phyloP scores from a whole-genome alignment of 2,329 filamentous ascomycete genomes.

The Claviceps arundinis region DNA sequence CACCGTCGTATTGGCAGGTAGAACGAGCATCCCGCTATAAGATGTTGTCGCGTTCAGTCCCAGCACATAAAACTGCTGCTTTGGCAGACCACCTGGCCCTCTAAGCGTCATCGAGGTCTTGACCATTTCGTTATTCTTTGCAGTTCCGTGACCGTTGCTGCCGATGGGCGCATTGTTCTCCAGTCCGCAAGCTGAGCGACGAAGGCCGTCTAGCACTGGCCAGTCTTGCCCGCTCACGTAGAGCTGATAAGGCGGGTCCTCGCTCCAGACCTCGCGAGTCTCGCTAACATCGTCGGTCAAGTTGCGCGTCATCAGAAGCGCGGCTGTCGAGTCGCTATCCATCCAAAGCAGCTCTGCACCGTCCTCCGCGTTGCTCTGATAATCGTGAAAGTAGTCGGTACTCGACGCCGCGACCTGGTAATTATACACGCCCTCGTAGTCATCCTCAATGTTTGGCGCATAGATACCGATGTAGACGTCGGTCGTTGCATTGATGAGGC shows the following conservation, averaged over 20 bases:
- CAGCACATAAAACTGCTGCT: constrained; percentile 78
- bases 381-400: constrained; percentile 63
- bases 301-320: constrained; percentile 66
- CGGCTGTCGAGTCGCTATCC: constrained; percentile 69
- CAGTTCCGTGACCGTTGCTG: constrained; percentile 32
- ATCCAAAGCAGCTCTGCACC: constrained; percentile 56
- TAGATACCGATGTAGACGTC: constrained; percentile 66
- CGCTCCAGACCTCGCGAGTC: constrained; percentile 41
- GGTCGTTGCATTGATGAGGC: constrained; percentile 41
- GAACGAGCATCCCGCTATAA: constrained; percentile 64
- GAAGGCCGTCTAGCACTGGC: constrained; percentile 51
- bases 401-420: constrained; percentile 73
- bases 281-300: constrained; percentile 44
- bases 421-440: constrained; percentile 56
- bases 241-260: constrained; percentile 55
- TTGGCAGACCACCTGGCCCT: constrained; percentile 53
- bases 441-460: constrained; percentile 49
- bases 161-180: constrained; percentile 50
- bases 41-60: constrained; percentile 57
- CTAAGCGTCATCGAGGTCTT: constrained; percentile 55
- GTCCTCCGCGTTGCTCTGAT: constrained; percentile 25
- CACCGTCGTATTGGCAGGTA: constrained; percentile 36
- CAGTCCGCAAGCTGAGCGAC: constrained; percentile 73
- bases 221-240: constrained; percentile 57
- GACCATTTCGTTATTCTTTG: constrained; percentile 20